These are phyloP conservation scores for Alnus rubra DNA, from an alignment of 306 rosid species.

Conservation along the genomic window DNA sequence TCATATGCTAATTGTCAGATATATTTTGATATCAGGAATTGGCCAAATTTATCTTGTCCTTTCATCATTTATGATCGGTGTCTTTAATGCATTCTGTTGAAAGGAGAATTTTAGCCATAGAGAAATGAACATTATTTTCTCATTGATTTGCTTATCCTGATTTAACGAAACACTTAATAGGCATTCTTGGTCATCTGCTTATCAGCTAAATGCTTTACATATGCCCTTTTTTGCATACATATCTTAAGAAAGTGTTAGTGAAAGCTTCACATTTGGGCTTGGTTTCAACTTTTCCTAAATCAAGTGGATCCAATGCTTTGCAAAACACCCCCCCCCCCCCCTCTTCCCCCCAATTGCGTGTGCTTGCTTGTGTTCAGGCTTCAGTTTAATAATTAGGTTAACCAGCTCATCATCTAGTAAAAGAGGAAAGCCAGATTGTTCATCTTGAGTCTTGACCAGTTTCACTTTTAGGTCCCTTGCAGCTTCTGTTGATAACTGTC, in stretches of 20 bases:
- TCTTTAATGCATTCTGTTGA: background rate
- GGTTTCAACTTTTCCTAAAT: background rate
- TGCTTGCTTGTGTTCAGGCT: background rate
- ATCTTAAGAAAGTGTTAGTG: background rate
- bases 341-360: background rate
- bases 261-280: background rate
- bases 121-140: background rate
- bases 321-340: background rate
- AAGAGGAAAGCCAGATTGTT: background rate
- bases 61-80: background rate
- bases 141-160: background rate
- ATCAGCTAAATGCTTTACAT: background rate
- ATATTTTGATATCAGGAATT: background rate
- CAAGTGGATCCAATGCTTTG: background rate
- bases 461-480: slow-evolving; percentile 12
- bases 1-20: background rate
- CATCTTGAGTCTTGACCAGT: background rate
- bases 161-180: background rate
- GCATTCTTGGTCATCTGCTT: background rate
- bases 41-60: background rate
- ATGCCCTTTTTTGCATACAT: background rate
- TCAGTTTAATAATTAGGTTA: background rate
- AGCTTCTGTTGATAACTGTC: slow-evolving; percentile 10
- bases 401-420: background rate
- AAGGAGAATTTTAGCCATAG: background rate